Percentiles rank a stretch among this genome's conserved stretches.
Evolutionary conservation across 2,329 filamentous ascomycete genomes (phyloP).

Genomic region (Hymenoscyphus infarciens): DNA sequence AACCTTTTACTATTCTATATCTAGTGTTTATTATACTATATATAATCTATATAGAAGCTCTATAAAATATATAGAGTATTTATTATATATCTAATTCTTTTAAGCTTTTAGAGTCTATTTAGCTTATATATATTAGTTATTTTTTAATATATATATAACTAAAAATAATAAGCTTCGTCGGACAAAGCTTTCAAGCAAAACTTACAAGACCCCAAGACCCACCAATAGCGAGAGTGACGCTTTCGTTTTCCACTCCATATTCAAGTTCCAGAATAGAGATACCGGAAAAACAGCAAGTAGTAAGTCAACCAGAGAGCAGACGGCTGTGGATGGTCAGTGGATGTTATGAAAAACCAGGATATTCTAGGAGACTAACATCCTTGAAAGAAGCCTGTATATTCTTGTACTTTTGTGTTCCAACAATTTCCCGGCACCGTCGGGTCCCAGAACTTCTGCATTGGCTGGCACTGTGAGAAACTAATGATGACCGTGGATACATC

Average conservation of each 20-base stretch:
- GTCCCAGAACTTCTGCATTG: conserved; percentile 4
- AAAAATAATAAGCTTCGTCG: too few relatives aligned
- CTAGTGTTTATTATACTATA: too few relatives aligned
- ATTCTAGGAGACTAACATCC: neutral
- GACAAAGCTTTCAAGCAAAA: neutral
- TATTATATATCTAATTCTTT: too few relatives aligned
- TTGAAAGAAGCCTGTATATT: conserved; percentile 9
- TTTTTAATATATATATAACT: too few relatives aligned
- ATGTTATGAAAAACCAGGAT: neutral
- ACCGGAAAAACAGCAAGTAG: neutral
- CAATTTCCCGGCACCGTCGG: neutral
- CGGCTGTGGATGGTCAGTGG: neutral
- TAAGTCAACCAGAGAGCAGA: conserved; percentile 1
- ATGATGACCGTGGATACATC: neutral
- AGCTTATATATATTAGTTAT: too few relatives aligned
- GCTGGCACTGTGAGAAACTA: neutral
- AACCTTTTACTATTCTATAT: too few relatives aligned
- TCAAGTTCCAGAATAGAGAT: neutral
- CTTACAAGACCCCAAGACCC: neutral
- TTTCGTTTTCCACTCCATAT: conserved; percentile 3
- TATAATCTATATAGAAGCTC: too few relatives aligned
- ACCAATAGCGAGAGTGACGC: neutral
- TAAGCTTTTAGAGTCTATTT: too few relatives aligned
- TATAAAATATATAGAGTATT: too few relatives aligned
- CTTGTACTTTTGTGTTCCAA: conserved; percentile 3